Percentiles rank a stretch among this genome's conserved stretches.
Conservation (phyloP, 2,329 filamentous ascomycete genomes). For the Plectosphaerella cucumerina region DNA sequence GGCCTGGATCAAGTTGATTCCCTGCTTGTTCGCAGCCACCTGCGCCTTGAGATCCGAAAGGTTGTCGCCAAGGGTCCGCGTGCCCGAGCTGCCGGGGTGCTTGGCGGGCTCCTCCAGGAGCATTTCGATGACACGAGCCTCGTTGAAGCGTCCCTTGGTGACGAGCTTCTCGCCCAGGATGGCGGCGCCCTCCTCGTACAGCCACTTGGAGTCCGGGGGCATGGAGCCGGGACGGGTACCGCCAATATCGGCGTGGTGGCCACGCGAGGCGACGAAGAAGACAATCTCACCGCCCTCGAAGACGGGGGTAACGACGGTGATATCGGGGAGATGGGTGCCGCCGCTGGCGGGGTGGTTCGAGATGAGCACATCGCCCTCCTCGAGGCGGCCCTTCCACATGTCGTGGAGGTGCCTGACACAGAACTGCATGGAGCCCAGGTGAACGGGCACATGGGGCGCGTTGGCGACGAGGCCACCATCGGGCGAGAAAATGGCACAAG, state of each 20-base stretch:
- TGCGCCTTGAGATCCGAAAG: constrained; percentile 73
- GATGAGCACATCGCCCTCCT: constrained; percentile 70
- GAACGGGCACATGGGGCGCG: constrained; percentile 70
- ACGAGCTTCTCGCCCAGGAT: constrained; percentile 69
- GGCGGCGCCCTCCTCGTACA: constrained; percentile 61
- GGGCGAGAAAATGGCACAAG: constrained; percentile 71
- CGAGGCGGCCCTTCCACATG: constrained; percentile 67
- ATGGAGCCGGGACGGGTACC: constrained; percentile 79
- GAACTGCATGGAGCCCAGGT: constrained; percentile 74
- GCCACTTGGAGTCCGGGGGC: constrained; percentile 68
- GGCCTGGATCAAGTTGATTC: constrained; percentile 68
- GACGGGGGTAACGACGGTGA: constrained; percentile 36
- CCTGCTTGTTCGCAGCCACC: constrained; percentile 70
- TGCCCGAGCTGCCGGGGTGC: constrained; percentile 65
- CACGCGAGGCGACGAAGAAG: constrained; percentile 27
- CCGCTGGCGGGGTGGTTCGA: constrained; percentile 39
- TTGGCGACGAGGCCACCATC: constrained; percentile 71
- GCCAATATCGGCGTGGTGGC: constrained; percentile 49
- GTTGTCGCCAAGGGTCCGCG: constrained; percentile 69
- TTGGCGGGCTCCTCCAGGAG: constrained; percentile 59
- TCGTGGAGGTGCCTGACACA: constrained; percentile 65
- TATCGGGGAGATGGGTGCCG: constrained; percentile 34
- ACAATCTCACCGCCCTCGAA: constrained; percentile 23
- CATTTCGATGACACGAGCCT: constrained; percentile 63
- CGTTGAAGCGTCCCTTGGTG: constrained; percentile 72